Evolutionary conservation across 2,329 filamentous ascomycete species (phyloP).

Genomic region (Hypoxylon sp.): DNA sequence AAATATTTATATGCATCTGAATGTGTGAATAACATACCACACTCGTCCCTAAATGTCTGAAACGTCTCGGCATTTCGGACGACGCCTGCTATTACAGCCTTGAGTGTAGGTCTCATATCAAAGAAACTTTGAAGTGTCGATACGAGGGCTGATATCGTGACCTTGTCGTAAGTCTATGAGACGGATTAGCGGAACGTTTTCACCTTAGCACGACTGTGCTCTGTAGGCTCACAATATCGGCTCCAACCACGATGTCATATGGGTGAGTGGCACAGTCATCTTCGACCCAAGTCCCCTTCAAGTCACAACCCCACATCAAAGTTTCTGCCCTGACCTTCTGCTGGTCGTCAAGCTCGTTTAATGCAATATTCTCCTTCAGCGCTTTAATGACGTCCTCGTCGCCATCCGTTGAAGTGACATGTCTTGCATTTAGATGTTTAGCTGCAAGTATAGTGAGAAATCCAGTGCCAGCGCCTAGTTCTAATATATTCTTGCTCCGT

Average conservation of each 20-base stretch:
- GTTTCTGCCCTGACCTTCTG: constrained; percentile 48
- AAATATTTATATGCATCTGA: not conserved
- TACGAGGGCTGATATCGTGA: constrained; percentile 70
- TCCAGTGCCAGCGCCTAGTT: constrained; percentile 78
- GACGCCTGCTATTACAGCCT: constrained; percentile 72
- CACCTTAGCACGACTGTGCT: not conserved
- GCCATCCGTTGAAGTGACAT: constrained; percentile 74
- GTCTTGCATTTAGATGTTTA: constrained; percentile 67
- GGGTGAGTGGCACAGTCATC: constrained; percentile 44
- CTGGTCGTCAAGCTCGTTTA: constrained; percentile 62
- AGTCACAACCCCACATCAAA: constrained; percentile 56
- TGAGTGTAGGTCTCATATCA: constrained; percentile 63
- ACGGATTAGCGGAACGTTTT: constrained; percentile 1
- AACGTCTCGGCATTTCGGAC: constrained; percentile 75
- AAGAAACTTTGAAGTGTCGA: constrained; percentile 70
- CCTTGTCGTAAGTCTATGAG: constrained; percentile 72
- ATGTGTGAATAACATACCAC: constrained; percentile 62
- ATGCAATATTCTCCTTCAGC: constrained; percentile 65
- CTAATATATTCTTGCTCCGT: constrained; percentile 69
- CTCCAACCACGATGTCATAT: constrained; percentile 53
- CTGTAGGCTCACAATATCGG: constrained; percentile 52
- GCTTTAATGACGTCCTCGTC: constrained; percentile 69
- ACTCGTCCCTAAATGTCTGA: constrained; percentile 69
- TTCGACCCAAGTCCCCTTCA: constrained; percentile 49
- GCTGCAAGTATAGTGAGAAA: constrained; percentile 75